Base-by-base conservation (phyloP, 2,329 filamentous ascomycete species). In the Fusarium albosuccineum region DNA sequence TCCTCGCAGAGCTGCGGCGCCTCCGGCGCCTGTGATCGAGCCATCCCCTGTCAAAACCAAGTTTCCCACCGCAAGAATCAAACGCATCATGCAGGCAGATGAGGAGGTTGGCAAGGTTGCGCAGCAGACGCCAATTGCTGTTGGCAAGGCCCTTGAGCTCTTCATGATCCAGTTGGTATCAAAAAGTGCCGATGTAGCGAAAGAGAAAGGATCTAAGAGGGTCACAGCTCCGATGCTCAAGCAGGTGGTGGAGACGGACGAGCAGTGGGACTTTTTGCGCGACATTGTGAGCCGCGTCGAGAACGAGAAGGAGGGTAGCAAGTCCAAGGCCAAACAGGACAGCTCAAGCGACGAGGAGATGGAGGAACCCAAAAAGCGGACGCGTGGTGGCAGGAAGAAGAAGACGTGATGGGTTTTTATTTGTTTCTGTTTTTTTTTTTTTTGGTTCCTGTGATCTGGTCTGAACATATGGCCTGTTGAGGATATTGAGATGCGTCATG, bases 81-180 rank as follows among this genome's bases (percentile, higher is more conserved):
- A 99, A 85, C 90, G 96, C 52, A 98, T 99, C 74, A 98, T 99
- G 96, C 96, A 99, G 81, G 95, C 95, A 10, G 96, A 99, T 75
- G 96, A 99, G 76, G 96, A 99, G 77, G 94, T 99, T 1, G 96
- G 96, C 65, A 99, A 99, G 81, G 96, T 99, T 9, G 94, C 96
- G 5, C 96, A 99, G 80, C 96, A 98, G 64, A 97, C 96, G 1
- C 95, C 95, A 14, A 97, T 97, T 58, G 96, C 95, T 27, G 95
- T 98, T 44, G 93, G 93, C 70, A 97, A 97, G 83, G 96, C 96
- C 14, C 86, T 99, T 7, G 96, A 99, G 81, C 86, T 99, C 9
- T 99, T 99, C 78, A 99, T 99, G 96, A 93, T 98, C 66, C 91
- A 93, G 41, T 86, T 99, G 58, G 95, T 98, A 64, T 90, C 90